A percentile compares a stretch with the other conserved stretches of the same genome.
phyloP scores from a whole-genome alignment of 2,329 filamentous ascomycete genomes.

The Grosmannia huntii region DNA sequence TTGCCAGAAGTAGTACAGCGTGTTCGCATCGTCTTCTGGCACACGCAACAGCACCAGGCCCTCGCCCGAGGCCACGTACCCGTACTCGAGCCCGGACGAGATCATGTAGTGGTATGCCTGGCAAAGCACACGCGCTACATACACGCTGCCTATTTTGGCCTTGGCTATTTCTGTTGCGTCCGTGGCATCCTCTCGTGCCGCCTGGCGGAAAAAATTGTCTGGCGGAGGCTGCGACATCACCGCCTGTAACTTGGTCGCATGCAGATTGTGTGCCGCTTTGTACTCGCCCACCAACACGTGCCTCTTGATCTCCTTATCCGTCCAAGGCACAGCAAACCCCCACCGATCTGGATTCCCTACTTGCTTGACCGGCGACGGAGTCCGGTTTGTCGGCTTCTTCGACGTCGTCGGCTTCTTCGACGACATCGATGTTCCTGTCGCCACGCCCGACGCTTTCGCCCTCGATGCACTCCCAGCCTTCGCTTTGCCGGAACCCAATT shows the following conservation, averaged over 20 bases:
- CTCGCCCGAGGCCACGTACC: slow-evolving; percentile 7
- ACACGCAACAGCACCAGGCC: slow-evolving; percentile 7
- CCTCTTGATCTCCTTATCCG: neutral
- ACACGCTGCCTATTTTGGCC: neutral
- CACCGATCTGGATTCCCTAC: slow-evolving; percentile 3
- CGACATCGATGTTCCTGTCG: no score
- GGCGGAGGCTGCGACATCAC: neutral
- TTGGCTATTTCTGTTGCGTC: neutral
- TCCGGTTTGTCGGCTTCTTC: neutral
- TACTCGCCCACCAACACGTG: slow-evolving; percentile 4
- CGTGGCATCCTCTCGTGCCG: neutral
- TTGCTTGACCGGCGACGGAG: neutral
- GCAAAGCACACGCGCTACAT: slow-evolving; percentile 2
- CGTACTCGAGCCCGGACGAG: slow-evolving; percentile 4
- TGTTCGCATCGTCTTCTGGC: slow-evolving; percentile 1
- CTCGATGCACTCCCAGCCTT: no score
- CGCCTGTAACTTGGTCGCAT: neutral
- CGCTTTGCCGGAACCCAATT: no score
- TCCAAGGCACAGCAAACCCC: neutral
- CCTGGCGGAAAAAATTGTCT: slow-evolving; percentile 6
- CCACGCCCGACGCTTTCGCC: no score
- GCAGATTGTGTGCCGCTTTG: slow-evolving; percentile 4
- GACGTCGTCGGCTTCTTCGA: neutral
- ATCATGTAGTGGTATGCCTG: slow-evolving; percentile 9
- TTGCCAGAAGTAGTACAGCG: slow-evolving; percentile 5